A percentile compares a stretch with the other conserved stretches of the same genome.
phyloP scores from a whole-genome alignment of 1,139 yeast species.

The Suhomyces kunorum region DNA sequence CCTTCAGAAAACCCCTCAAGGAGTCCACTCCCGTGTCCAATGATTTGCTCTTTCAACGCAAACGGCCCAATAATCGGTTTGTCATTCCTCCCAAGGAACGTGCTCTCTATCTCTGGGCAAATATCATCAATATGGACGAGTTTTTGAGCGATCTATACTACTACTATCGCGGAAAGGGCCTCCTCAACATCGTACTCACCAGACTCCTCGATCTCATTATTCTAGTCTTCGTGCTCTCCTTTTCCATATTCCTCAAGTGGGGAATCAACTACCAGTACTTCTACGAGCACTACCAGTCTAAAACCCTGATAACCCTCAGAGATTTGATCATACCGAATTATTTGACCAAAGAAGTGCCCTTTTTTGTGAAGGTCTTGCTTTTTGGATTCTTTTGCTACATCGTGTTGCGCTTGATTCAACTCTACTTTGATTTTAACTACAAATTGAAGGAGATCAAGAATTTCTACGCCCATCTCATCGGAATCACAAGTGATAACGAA shows the following conservation, averaged over 20 bases:
- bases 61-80: conserved; percentile 7
- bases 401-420: conserved; percentile 57
- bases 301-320: conserved; percentile 30
- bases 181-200: conserved; percentile 68
- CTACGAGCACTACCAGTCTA: conserved; percentile 31
- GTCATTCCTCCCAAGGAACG: conserved; percentile 65
- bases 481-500: conserved; percentile 70
- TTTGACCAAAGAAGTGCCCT: conserved; percentile 50
- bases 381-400: conserved; percentile 65
- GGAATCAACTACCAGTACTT: conserved; percentile 69
- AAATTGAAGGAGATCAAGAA: conserved; percentile 63
- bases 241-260: conserved; percentile 77
- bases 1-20: conserved; percentile 8
- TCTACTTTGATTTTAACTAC: conserved; percentile 51
- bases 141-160: conserved; percentile 81
- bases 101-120: conserved; percentile 95
- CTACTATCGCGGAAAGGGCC: conserved; percentile 85
- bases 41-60: conserved; percentile 4
- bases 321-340: conserved; percentile 64
- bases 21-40: not conserved
- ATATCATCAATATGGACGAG: conserved; percentile 84
- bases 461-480: conserved; percentile 66
- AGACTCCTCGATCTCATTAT: conserved; percentile 69
- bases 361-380: conserved; percentile 55
- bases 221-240: conserved; percentile 71